Conservation (phyloP, 1,284 basidiomycete species). For the Rhodotorula sp. region DNA sequence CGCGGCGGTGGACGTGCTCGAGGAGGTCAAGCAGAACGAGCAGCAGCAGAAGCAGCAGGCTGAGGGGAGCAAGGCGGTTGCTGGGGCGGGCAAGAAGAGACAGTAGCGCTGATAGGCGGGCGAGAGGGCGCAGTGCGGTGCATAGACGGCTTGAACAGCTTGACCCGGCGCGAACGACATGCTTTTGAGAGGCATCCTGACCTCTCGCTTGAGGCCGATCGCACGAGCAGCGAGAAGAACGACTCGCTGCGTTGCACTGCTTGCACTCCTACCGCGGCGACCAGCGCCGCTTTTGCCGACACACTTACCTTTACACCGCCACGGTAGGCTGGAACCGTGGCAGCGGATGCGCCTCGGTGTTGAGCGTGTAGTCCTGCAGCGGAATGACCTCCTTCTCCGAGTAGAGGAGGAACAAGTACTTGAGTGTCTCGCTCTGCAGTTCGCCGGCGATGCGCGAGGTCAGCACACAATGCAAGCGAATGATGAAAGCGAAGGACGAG, state of each 20-base stretch:
- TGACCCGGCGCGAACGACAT: no score
- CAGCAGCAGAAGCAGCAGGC: background rate
- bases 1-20: conserved; percentile 9
- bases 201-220: no score
- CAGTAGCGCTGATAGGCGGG: background rate
- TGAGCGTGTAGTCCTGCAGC: conserved; percentile 74
- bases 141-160: no score
- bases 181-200: no score
- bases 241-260: no score
- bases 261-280: no score
- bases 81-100: background rate
- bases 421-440: conserved; percentile 55
- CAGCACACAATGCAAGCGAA: background rate
- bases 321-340: conserved; percentile 60
- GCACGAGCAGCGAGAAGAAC: no score
- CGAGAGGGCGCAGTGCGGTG: no score
- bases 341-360: conserved; percentile 79
- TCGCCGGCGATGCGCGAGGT: background rate
- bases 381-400: conserved; percentile 67
- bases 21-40: conserved; percentile 7
- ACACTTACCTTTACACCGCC: background rate
- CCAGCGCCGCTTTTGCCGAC: no score
- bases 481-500: background rate
- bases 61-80: background rate
- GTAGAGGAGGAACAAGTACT: conserved; percentile 91